A percentile compares a stretch with the other conserved stretches of the same genome.
Evolutionary conservation across 805 yeast genomes (phyloP).

Genomic region (Sporopachydermia lactativora): DNA sequence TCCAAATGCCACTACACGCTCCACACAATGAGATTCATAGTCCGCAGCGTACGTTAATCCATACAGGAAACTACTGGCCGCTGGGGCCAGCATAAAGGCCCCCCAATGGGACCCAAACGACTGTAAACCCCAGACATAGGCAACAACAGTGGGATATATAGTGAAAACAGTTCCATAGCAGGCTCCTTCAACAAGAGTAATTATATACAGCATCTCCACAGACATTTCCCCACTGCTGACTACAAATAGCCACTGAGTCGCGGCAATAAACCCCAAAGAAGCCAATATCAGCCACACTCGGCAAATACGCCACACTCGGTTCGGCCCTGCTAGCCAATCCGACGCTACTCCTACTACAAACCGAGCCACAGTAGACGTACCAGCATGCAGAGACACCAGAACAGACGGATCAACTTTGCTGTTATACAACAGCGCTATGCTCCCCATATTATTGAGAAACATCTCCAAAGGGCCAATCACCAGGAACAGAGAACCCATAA

Average conservation of each 20-base stretch:
- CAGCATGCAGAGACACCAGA: slow-evolving; percentile 42
- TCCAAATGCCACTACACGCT: too few relatives aligned
- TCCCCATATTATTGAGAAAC: slow-evolving; percentile 72
- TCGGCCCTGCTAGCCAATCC: slow-evolving; percentile 37
- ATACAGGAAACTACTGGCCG: slow-evolving; percentile 56
- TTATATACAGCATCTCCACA: slow-evolving; percentile 9
- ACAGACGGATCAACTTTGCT: slow-evolving; percentile 10
- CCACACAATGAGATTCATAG: slow-evolving; percentile 31
- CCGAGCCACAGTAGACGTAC: slow-evolving; percentile 58
- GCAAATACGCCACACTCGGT: slow-evolving; percentile 12
- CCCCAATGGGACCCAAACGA: slow-evolving; percentile 92
- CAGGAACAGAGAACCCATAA: slow-evolving; percentile 49
- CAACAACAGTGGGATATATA: slow-evolving; percentile 69
- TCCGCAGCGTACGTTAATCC: slow-evolving; percentile 57
- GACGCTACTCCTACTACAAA: slow-evolving; percentile 52
- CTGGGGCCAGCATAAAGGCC: slow-evolving; percentile 76
- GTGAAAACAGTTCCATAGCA: slow-evolving; percentile 81
- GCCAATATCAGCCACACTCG: slow-evolving; percentile 20
- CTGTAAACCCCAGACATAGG: slow-evolving; percentile 78
- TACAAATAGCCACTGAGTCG: neutral
- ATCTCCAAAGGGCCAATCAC: slow-evolving; percentile 77
- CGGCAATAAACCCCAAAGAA: neutral
- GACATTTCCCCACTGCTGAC: neutral
- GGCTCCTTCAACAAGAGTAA: slow-evolving; percentile 46
- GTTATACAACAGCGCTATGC: slow-evolving; percentile 24